These are phyloP conservation scores for Vigna nakashimae DNA, from an alignment of 306 rosid genomes.

Conservation along the genomic window DNA sequence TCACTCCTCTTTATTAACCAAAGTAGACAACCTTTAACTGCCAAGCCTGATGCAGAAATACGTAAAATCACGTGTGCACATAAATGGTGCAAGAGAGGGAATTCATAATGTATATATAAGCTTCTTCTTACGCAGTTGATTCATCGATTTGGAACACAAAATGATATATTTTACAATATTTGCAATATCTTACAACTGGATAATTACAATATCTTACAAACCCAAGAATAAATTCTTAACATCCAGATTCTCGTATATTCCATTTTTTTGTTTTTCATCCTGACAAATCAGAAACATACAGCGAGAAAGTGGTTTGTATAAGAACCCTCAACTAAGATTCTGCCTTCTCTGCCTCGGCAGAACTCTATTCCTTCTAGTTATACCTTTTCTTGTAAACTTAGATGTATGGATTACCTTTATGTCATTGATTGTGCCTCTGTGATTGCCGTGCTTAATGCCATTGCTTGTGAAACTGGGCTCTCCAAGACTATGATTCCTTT, in stretches of 20 bases:
- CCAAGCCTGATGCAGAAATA: background rate
- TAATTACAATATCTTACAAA: background rate
- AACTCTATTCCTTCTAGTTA: conserved; percentile 38
- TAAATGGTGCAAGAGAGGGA: background rate
- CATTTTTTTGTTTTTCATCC: background rate
- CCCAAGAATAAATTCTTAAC: no score
- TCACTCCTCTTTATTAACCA: background rate
- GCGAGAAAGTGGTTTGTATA: conserved; percentile 8
- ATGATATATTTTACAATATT: no score
- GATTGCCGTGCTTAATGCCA: conserved; percentile 37
- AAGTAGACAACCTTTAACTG: conserved; percentile 1
- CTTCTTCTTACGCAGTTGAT: background rate
- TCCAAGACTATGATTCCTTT: conserved; percentile 35
- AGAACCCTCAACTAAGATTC: conserved; percentile 5
- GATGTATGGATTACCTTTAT: conserved; percentile 54
- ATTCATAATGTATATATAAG: background rate
- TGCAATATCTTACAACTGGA: background rate
- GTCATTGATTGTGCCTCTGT: conserved; percentile 40
- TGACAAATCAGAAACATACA: conserved; percentile 15
- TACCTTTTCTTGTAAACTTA: conserved; percentile 55
- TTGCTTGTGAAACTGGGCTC: conserved; percentile 1
- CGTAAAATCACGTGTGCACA: background rate
- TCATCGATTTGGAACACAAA: background rate
- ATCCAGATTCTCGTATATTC: no score
- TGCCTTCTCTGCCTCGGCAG: conserved; percentile 28